Base-by-base conservation (phyloP, 176 grass and related monocot species). In the Olyra latifolia region DNA sequence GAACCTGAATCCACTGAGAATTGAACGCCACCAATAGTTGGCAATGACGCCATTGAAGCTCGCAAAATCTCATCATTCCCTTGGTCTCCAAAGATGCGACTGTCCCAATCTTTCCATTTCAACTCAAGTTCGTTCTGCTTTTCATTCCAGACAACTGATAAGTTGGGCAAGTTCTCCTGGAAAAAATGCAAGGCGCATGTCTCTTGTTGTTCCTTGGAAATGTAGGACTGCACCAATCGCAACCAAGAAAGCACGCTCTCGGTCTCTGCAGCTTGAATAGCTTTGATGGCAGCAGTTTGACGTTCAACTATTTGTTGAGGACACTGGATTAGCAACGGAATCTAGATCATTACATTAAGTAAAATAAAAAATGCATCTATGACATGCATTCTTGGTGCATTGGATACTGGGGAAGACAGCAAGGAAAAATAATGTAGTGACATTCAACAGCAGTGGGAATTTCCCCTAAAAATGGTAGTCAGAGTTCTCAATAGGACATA, bases 1-100 rank as follows among this genome's bases (percentile, higher is more conserved):
- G 19, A 82, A 99, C 96, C 92, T 90, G 92, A 89, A 79, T 88
- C 66, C 22, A 64, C 82, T 19, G 86, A 89, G 86, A 95, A 95
- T 39, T 75, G 92, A 82, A 91, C 57, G 56, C 70, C 76, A 48
- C 63, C 43, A 76, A 75, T 80, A 80, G 77, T 78, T 56, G 89
- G 70, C 28, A 93, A 54, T 20, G 79, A 88, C 24, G 64, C 72
- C 68, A 94, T 62, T 8, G 89, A 92, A 89, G 86, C 77, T 68
- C 61, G 66, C 11, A 74, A 60, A 76, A 82, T 79, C 60, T 39
- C 74, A 45, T 75, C 84, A 89, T 83, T 77, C n/a, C 77, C 46
- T 22, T 88, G 66, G 42, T 74, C 77, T 75, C 66, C 83, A 81
- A 47, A 20, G 23, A 88, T 68, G 68, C n/a, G 48, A 50, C 19